Base-by-base conservation (phyloP, 192 early-diverging fungal species). In the Chytriomyces confervae region DNA sequence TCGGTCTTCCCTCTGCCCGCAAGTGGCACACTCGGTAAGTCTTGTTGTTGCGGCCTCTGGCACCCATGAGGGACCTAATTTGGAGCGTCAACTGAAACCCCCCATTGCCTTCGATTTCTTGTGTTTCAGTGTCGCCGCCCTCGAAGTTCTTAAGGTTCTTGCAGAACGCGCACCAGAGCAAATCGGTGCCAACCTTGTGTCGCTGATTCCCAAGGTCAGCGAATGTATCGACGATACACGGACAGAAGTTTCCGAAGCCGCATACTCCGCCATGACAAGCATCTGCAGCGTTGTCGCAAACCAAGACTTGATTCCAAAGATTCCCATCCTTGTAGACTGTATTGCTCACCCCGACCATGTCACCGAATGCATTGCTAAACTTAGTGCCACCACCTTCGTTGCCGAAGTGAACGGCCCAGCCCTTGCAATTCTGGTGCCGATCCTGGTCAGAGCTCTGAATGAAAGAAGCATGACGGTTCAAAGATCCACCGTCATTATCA, bases 191-290 rank as follows among this genome's bases (percentile, higher is more conserved):
- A 65, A 51, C 36, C 77, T 89, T 18, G 84, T 86, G 24, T 88
- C 92, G 44, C 87, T 94, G 62, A 91, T 93, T 65, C 92, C 92
- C 53, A 79, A 83, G 70, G 85, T 94, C 77, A 88, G 89, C 62
- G 89, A 93, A 69, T 87, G 89, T 61, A 90, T 94, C 81, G 88
- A 90, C 86, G 93, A 94, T 79, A 92, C 91, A 69, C 92, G 93
- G 82, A 82, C 82, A 27, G 92, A 94, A 72, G 76, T 77, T 49
- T 77, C 76, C 24, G 76, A 77, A 46, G 61, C 64, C 10, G 76
- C 76, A 24, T 79, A 72, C 61, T 10, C 20, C 10, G 82, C 88
- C 79, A 93, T 93, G 89, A 86, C 83, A 8, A 84, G 80, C 66
- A 86, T 93, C 72, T 93, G 91, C 84, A 81, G 77, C 50, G 85